Evolutionary conservation across 345 rosid species (phyloP).

Genomic region (Gossypium anomalum): DNA sequence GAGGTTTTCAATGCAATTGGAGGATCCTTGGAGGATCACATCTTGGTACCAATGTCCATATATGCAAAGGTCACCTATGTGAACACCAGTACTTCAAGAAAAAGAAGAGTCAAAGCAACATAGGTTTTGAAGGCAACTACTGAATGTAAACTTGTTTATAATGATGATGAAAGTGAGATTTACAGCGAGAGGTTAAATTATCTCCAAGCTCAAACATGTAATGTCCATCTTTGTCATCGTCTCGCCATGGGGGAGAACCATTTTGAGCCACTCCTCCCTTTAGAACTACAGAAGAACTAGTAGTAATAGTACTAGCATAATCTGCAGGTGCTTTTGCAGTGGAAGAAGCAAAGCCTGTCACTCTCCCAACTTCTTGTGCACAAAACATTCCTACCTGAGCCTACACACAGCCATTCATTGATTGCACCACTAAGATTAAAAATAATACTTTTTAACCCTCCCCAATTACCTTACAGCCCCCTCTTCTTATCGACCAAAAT

Average conservation of each 20-base stretch:
- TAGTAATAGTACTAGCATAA: conserved; percentile 31
- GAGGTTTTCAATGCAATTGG: too few relatives aligned
- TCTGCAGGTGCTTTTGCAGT: conserved; percentile 53
- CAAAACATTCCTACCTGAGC: conserved; percentile 94
- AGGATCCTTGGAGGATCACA: background rate
- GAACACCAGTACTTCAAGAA: background rate
- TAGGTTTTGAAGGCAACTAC: background rate
- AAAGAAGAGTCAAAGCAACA: background rate
- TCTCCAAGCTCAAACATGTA: conserved; percentile 40
- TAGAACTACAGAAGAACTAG: conserved; percentile 28
- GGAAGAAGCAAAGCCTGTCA: conserved; percentile 75
- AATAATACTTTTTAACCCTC: background rate
- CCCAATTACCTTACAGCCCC: background rate
- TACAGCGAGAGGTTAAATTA: conserved; percentile 47
- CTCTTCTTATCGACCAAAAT: background rate
- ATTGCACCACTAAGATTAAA: conserved; percentile 56
- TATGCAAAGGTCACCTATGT: background rate
- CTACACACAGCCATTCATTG: conserved; percentile 85
- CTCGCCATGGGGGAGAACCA: conserved; percentile 75
- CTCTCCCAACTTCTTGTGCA: conserved; percentile 86
- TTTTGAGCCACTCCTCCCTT: conserved; percentile 36
- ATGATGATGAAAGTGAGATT: conserved; percentile 19
- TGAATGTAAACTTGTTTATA: background rate
- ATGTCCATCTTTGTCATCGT: conserved; percentile 82
- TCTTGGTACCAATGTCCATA: background rate